phyloP scores from a whole-genome alignment of 306 rosid genomes.

The Canavalia ensiformis region DNA sequence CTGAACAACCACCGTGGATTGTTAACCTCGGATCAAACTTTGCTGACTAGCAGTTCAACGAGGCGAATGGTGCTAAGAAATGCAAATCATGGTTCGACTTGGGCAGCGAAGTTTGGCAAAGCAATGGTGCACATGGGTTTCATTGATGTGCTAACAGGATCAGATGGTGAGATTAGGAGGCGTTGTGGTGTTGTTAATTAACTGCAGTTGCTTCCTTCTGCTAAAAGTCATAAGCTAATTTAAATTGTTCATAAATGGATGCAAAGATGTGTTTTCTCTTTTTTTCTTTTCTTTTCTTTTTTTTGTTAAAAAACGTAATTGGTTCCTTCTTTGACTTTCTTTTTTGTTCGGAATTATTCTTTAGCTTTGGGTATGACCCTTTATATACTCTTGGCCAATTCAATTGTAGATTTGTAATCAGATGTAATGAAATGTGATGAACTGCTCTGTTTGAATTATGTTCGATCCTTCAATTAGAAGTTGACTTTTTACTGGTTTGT shows the following conservation, averaged over 20 bases:
- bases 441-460: not conserved
- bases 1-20: constrained; percentile 50
- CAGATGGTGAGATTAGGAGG: constrained; percentile 53
- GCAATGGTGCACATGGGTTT: constrained; percentile 65
- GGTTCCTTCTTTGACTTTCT: constrained; percentile 9
- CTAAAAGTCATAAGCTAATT: not conserved
- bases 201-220: not conserved
- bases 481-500: not conserved
- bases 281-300: not conserved
- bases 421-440: constrained; percentile 12
- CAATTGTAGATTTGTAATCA: constrained; percentile 12
- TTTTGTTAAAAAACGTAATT: not conserved
- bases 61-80: constrained; percentile 45
- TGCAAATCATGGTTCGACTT: constrained; percentile 32
- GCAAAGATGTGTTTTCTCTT: not conserved
- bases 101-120: constrained; percentile 51
- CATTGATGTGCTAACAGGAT: constrained; percentile 48
- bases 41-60: constrained; percentile 39
- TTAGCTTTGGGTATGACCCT: not conserved
- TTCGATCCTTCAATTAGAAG: not conserved
- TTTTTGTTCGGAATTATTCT: constrained; percentile 15
- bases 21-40: constrained; percentile 53
- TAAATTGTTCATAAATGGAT: not conserved
- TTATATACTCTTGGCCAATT: constrained; percentile 1
- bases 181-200: constrained; percentile 39